Evolutionary conservation across 2,329 filamentous ascomycete species (phyloP), one percentile per base, ranked within the genome.

Genomic region (Fusarium sp.): DNA sequence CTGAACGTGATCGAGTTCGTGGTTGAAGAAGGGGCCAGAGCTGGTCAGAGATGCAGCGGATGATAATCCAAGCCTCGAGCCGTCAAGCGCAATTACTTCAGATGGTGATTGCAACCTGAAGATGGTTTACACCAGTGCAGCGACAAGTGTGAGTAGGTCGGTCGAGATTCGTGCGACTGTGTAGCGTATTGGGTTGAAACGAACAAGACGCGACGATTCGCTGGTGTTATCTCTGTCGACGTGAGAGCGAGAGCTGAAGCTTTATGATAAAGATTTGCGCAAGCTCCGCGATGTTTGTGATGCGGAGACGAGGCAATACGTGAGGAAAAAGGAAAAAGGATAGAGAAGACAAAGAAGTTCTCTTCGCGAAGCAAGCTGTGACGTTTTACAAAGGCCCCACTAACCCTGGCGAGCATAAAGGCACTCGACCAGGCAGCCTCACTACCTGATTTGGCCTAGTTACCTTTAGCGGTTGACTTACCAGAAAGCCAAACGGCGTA

Each of bases 341-440:
- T 66, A 66, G 36, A 50, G 38, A 56, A 64, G 60, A 67, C 63
- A 72, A 73, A 74, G 68, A 72, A 69, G 58, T 74, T 72, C 66
- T 73, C 51, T 71, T 52, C 36, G 58, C 50, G 50, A 58, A 52
- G 58, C 38, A 56, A 59, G 68, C 55, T 71, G 74, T 77, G 75
- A 78, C 75, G 75, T 78, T 70, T 76, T 77, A 62, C 58, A 32
- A 32, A 68, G 42, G 76, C 74, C 75, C 76, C 76, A 78, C 75
- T 56, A 58, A 56, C 63, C 62, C 61, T 50, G 68, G 34, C 32
- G 51, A 63, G 61, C 75, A 66, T 63, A 57, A 59, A 76, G 70
- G 63, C 55, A 55, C 34, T n/a, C 51, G 34, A 68, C 32, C 69
- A 72, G 64, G 67, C 73, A 74, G 71, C 66, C 55, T 68, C 51